Evolutionary conservation across 2,329 filamentous ascomycete genomes (phyloP), one percentile per base, ranked within the genome.

Genomic region (Elsinoe fawcettii): DNA sequence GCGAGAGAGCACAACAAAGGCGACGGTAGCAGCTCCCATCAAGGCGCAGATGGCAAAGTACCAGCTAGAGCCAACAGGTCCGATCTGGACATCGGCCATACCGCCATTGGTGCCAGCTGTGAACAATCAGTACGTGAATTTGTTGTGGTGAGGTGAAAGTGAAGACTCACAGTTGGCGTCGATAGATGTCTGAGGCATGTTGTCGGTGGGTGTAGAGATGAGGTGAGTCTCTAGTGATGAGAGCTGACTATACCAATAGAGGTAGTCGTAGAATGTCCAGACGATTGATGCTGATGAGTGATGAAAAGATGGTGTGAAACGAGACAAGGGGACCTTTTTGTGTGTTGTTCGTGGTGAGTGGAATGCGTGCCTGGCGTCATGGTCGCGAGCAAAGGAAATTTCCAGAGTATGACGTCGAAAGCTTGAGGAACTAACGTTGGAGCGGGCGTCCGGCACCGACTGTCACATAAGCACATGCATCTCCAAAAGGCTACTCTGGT

Each of bases 1-100:
- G 57, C 78, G 71, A 1, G 76, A 75, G 12, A 80, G 69, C 2
- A 68, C 79, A 27, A 83, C 69, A 65, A 85, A 80, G 51, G 63
- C 62, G 16, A 86, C 66, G 1, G 80, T 81, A 0, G 77, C 68
- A 2, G 77, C 59, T 1, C 73, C 76, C 81, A 86, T 86, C 47
- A 83, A 67, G 1, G 81, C 77, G 60, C 75, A 80, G 14, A 85
- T 77, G 6, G 83, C 72, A 70, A 79, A 87, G 65, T 85, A 84
- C 73, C 80, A 84, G 66, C 84, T 75, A 1, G 81, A 84, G 12
- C 81, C 84, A 64, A 70, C 79, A 16, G 68, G 72, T 9, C 81
- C 84, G 63, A 86, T 83, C 61, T 73, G 73, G 39, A 86, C 78
- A 64, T 84, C 74, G 14, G 77, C 76, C 2, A 63, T 66, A 6